A percentile compares a stretch with the other conserved stretches of the same genome.
Evolutionary conservation across 2,329 filamentous ascomycete genomes (phyloP).

Genomic region (Neonectria faginata): DNA sequence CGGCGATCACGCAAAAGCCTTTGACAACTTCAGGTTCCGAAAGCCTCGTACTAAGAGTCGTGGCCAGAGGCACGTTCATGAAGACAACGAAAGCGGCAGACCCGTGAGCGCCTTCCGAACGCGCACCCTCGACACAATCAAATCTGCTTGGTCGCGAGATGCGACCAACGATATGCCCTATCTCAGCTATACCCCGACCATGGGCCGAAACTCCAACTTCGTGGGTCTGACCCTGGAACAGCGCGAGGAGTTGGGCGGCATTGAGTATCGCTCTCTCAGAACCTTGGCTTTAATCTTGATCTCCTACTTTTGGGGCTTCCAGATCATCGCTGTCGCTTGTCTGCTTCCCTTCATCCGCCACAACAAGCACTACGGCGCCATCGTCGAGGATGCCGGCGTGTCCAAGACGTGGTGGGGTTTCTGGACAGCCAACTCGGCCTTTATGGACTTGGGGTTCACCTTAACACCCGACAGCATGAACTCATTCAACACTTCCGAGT

Average conservation of each 20-base stretch:
- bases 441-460: constrained; percentile 95
- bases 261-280: constrained; percentile 94
- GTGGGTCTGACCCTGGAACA: constrained; percentile 89
- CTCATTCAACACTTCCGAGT: constrained; percentile 82
- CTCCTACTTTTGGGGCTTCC: constrained; percentile 86
- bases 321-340: constrained; percentile 78
- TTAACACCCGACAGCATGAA: constrained; percentile 94
- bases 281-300: constrained; percentile 83
- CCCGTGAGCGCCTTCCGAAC: constrained; percentile 49
- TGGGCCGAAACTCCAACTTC: constrained; percentile 94
- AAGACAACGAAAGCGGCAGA: constrained; percentile 49
- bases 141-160: constrained; percentile 66
- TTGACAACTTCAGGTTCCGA: constrained; percentile 58
- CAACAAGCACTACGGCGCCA: constrained; percentile 68
- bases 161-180: constrained; percentile 80
- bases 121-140: constrained; percentile 70
- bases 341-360: constrained; percentile 84
- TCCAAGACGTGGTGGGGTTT: constrained; percentile 89
- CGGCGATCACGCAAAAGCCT: constrained; percentile 55
- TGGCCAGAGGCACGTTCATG: constrained; percentile 54
- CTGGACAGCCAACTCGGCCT: constrained; percentile 87
- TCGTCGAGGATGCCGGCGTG: constrained; percentile 73
- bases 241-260: constrained; percentile 93
- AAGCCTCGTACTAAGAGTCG: constrained; percentile 56
- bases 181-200: constrained; percentile 91